Evolutionary conservation across 179 eudicot species (phyloP).

Genomic region (Beta corolliflora): DNA sequence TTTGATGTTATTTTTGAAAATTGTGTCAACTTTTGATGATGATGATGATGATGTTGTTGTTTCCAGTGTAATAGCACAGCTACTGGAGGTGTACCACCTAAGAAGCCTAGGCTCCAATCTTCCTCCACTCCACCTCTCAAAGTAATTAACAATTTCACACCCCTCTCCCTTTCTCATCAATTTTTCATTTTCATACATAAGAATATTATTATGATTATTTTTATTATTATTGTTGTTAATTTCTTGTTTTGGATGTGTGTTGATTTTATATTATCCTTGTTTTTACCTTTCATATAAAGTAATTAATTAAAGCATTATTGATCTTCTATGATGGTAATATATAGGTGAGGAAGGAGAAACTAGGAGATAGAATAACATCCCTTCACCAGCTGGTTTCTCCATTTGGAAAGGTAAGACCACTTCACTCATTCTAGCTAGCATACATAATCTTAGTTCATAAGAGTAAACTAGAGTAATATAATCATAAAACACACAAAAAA

Average conservation of each 20-base stretch:
- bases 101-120: slow-evolving; percentile 83
- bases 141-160: slow-evolving; percentile 39
- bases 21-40: not conserved
- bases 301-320: not conserved
- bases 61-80: slow-evolving; percentile 67
- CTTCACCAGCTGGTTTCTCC: slow-evolving; percentile 98
- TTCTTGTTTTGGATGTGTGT: not conserved
- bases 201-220: no score
- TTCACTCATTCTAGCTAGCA: not conserved
- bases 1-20: not conserved
- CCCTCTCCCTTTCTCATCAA: slow-evolving; percentile 7
- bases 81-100: slow-evolving; percentile 57
- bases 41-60: slow-evolving; percentile 6
- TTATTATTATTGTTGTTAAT: no score
- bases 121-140: slow-evolving; percentile 79
- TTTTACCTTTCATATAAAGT: not conserved
- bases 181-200: not conserved
- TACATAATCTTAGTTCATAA: not conserved
- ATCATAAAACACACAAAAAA: no score
- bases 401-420: slow-evolving; percentile 77
- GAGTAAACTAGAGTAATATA: not conserved
- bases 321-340: slow-evolving; percentile 1
- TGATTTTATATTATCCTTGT: not conserved
- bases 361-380: slow-evolving; percentile 93
- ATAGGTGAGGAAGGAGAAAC: slow-evolving; percentile 97